Evolutionary conservation across 2,329 filamentous ascomycete genomes (phyloP).

Genomic region (Grosmannia huntii): DNA sequence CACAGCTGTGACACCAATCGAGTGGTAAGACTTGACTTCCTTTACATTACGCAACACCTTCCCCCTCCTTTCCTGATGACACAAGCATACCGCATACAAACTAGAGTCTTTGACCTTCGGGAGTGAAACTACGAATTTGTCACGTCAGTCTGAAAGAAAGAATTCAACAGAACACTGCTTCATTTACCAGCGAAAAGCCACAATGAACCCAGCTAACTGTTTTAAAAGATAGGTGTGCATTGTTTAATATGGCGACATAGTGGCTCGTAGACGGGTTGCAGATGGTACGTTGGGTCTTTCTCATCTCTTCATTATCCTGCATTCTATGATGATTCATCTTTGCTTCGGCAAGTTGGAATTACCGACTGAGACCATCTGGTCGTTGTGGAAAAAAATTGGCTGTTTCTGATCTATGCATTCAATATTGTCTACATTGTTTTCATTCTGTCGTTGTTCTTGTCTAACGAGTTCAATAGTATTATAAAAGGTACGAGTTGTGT

Average conservation of each 20-base stretch:
- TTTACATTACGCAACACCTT: constrained; percentile 10
- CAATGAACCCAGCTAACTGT: not conserved
- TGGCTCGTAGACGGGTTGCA: not conserved
- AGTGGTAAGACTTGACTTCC: constrained; percentile 14
- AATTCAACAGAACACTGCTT: not conserved
- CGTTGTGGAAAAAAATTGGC: constrained; percentile 74
- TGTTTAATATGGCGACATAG: not conserved
- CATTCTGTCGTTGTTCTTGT: not conserved
- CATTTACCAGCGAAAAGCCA: not conserved
- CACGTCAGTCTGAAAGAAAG: constrained; percentile 81
- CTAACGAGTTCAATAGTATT: constrained; percentile 5
- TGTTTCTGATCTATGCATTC: constrained; percentile 55
- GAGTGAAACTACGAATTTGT: constrained; percentile 75
- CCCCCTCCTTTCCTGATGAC: constrained; percentile 54
- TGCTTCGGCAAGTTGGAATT: constrained; percentile 79
- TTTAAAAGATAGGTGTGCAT: not conserved
- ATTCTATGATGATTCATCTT: constrained; percentile 53
- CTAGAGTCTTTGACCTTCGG: constrained; percentile 93
- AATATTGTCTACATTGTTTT: not conserved
- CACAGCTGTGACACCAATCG: not conserved
- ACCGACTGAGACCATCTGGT: constrained; percentile 60
- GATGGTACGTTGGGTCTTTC: not conserved
- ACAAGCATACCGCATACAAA: constrained; percentile 76
- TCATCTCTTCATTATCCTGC: not conserved
- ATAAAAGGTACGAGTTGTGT: constrained; percentile 17